Evolutionary conservation across 2,329 filamentous ascomycete genomes (phyloP), one percentile per base, ranked within the genome.

Genomic region (Talaromyces sp.): DNA sequence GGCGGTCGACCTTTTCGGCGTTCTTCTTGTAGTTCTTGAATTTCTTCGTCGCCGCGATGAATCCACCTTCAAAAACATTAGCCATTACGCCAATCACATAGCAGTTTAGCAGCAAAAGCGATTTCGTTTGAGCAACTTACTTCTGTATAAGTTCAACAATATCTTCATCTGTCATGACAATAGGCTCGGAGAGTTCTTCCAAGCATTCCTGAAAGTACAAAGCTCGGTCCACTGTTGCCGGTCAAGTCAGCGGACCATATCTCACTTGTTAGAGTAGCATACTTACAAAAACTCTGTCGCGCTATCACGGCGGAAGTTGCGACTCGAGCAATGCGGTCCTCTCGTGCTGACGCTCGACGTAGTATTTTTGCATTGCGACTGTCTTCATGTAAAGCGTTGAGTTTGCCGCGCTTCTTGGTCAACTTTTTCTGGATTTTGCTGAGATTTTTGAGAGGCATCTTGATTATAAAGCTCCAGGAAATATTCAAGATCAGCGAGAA

Each of bases 391-490:
- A 98, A 84, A 13, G 89, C 85, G 34, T 89, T 88, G 56, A 92
- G 85, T 45, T 88, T 87, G 22, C 88, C 65, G 70, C 90, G 88
- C 85, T 97, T 97, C 82, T 96, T 97, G 38, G 88, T 83, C 69
- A 98, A 94, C 69, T 92, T 88, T 81, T 98, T 98, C 68, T 91
- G 87, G 22, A 95, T 91, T 76, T 97, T 98, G 69, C 87, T 82
- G 6, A 97, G 80, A 53, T 89, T 87, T 74, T 88, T 90, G 51
- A 66, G 58, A 15, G 91, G 86, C 93, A 96, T 96, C 29, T 25
- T 65, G 45, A 19, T 25, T 45, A 25, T 49, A 36, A 43, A 13
- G 10, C 5, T 10, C 19, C 5, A 7, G 25, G 27, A 54, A 22
- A 31, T 19, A 51, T 64, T 31, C 15, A 13, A 15, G 15, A 6